Evolutionary conservation across 108 stramenopile genomes (phyloP), one percentile per base, ranked within the genome.

Genomic region (Fragilariopsis cylindrus): DNA sequence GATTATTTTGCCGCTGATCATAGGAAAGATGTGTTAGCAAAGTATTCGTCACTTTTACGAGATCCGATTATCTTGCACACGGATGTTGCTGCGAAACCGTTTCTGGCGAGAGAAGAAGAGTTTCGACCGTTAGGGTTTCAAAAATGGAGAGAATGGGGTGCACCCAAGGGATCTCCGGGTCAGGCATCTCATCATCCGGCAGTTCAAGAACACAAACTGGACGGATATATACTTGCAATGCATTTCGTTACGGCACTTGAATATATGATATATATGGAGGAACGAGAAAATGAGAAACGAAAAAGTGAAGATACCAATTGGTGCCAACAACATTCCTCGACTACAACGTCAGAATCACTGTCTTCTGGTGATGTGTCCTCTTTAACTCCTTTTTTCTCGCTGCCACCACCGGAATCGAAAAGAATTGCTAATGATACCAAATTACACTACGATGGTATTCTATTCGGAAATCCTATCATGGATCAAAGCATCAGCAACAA

Each of bases 211-310:
- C 91, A 92, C 78, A 85, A 84, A 76, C 52, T 92, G 6, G 62
- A 84, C 42, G 91, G 81, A 44, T 89, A 85, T 85, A 73, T 89
- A 49, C 57, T 92, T 21, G 74, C 87, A 12, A 88, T 92, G 87
- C 88, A 92, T 63, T 88, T 89, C 74, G 49, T 92, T 47, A 58
- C 74, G 9, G 87, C 85, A 1, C 57, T 89, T 45, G 85, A 91
- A 72, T 62, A 73, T 56, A 64, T 57, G 45, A 11, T 62, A 44
- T 19, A 52, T 41, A 66, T 43, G 48, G 39, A 60, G 11, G 62
- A 65, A 5, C 19, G 3, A 4, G 15, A 65, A 19, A 12, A 3
- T n/a, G 47, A 49, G 30, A 47, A 48, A 48, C 39, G 43, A 47
- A 39, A 9, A 49, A 16, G 69, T 55, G n/a, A 13, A 67, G 65